A percentile compares a stretch with the other conserved stretches of the same genome.
Evolutionary conservation across 768 basidiomycete genomes (phyloP).

Genomic region (Macrolepiota fuliginosa): DNA sequence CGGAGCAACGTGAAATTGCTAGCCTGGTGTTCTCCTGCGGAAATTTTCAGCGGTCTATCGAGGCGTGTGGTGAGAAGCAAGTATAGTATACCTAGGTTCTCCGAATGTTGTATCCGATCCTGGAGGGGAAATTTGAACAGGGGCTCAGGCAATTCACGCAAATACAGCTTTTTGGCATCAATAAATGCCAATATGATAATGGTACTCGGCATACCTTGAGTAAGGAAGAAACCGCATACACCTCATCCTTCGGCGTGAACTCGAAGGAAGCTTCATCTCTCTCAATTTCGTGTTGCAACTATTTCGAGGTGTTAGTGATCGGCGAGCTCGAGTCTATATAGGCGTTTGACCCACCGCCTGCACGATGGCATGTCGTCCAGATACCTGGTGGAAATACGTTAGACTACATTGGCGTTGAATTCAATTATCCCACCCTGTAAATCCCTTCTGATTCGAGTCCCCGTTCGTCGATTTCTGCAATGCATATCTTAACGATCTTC

Average conservation of each 20-base stretch:
- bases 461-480: conserved; percentile 77
- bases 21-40: conserved; percentile 64
- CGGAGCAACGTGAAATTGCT: conserved; percentile 76
- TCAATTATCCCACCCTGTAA: conserved; percentile 53
- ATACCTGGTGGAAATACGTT: conserved; percentile 47
- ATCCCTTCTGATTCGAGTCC: conserved; percentile 81
- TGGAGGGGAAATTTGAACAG: conserved; percentile 78
- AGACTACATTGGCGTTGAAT: background rate
- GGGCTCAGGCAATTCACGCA: conserved; percentile 88
- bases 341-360: conserved; percentile 57
- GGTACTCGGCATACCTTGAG: conserved; percentile 59
- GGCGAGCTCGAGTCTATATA: background rate
- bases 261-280: conserved; percentile 73
- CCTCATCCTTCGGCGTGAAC: conserved; percentile 76
- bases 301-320: background rate
- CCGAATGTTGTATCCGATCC: conserved; percentile 80
- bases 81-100: conserved; percentile 60
- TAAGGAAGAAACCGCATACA: conserved; percentile 80
- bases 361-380: conserved; percentile 81
- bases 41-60: conserved; percentile 2
- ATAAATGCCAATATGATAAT: conserved; percentile 6
- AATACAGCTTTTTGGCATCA: conserved; percentile 51
- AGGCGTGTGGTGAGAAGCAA: background rate
- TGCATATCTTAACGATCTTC: conserved; percentile 76
- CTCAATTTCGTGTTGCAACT: conserved; percentile 88